Base-by-base conservation (phyloP, 805 yeast species). In the Candida germanica region DNA sequence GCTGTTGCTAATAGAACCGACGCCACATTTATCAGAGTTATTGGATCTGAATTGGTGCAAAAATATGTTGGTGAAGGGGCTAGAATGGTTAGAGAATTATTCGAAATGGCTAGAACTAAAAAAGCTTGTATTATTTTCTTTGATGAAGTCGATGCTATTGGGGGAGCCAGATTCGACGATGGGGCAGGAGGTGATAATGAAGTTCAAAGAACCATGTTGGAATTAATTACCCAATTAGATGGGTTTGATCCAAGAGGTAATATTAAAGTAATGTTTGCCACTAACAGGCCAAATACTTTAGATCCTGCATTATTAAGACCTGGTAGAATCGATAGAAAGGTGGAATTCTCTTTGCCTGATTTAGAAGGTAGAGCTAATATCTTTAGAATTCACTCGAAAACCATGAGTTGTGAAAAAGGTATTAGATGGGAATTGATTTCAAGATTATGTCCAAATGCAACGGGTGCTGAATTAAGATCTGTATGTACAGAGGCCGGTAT, bases 11-110 rank as follows among this genome's bases (percentile, higher is more conserved):
- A 93, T 63, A 83, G 98, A 71, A 93, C 99, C 2, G 98, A 93
- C 64, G 98, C 99, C 17, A 93, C 99, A 0, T 93, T 93, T 52
- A 93, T 93, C 46, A 82, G 98, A 56, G 98, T 93, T 36, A 93
- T 93, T 68, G 99, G 98, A 7, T 91, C 98, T 1, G 98, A 93
- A 64, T 75, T 93, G 59, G 98, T 93, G 20, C 99, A 93, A 63
- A 93, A 93, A 61, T 93, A 93, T 60, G 98, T 93, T 34, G 99
- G 99, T 59, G 99, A 93, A 69, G 99, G 99, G 69, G 98, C 98
- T 4, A 80, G 98, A 59, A 93, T 93, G 98, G 98, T 93, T 37
- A 80, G 99, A 64, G 99, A 93, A 66, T 75, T 93, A 54, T 93
- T 93, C 54, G 98, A 93, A 61, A 89, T 93, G 98, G 99, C 99